These are phyloP conservation scores for Ophiostoma perfectum DNA, from an alignment of 2,329 filamentous ascomycete genomes.

Conservation along the genomic window DNA sequence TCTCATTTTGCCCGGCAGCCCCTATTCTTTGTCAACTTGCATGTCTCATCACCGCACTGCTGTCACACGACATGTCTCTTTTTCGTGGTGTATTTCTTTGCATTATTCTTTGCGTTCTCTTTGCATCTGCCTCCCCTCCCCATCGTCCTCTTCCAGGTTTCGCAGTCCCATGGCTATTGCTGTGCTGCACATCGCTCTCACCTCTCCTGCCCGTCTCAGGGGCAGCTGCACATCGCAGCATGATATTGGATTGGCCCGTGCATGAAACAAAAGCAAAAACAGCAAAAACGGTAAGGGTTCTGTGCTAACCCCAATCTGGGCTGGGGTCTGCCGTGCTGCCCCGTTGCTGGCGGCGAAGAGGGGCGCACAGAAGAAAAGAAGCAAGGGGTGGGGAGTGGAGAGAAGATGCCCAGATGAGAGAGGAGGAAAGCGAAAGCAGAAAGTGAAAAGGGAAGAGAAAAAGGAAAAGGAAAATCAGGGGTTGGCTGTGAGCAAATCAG, in stretches of 20 bases:
- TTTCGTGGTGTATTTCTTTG: background rate
- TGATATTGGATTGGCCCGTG: background rate
- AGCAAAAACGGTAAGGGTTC: conserved; percentile 6
- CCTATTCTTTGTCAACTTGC: background rate
- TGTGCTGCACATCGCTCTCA: background rate
- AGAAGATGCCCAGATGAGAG: background rate
- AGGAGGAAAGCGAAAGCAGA: background rate
- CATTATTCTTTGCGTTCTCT: background rate
- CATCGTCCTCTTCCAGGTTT: background rate
- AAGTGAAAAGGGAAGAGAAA: background rate
- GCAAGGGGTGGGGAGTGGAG: background rate
- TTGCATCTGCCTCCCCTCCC: background rate
- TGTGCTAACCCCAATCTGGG: conserved; percentile 4
- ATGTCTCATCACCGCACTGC: background rate
- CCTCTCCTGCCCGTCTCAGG: conserved; percentile 9
- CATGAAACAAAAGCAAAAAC: conserved; percentile 8
- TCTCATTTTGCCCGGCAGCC: background rate
- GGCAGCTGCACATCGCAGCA: conserved; percentile 11
- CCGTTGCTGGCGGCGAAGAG: conserved; percentile 4
- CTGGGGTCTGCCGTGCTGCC: conserved; percentile 3
- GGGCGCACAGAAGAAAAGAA: conserved; percentile 10
- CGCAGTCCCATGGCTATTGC: background rate
- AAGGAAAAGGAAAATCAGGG: background rate
- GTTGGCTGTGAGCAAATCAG: background rate
- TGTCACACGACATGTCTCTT: conserved; percentile 6